Evolutionary conservation across 148 eudicot genomes (phyloP).

Genomic region (Camellia lanceoleosa): DNA sequence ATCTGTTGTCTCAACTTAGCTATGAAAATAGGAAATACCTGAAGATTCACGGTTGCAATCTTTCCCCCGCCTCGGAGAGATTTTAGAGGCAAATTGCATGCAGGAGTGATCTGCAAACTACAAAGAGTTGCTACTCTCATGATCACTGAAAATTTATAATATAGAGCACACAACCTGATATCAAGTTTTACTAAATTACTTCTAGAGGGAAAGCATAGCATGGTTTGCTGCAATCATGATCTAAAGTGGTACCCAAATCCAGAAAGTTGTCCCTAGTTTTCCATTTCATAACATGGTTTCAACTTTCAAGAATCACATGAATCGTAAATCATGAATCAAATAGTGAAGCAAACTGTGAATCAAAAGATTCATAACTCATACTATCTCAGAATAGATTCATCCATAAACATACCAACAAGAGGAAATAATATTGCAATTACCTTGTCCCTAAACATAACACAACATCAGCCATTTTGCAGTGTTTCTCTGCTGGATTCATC

Average conservation of each 20-base stretch:
- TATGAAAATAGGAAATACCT: slow-evolving; percentile 41
- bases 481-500: slow-evolving; percentile 83
- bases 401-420: no score
- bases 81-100: slow-evolving; percentile 90
- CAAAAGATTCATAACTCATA: no score
- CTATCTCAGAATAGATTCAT: no score
- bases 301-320: no score
- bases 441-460: slow-evolving; percentile 96
- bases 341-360: no score
- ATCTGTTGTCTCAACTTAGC: neutral
- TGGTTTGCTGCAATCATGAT: no score
- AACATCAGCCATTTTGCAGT: slow-evolving; percentile 89
- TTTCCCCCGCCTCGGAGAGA: slow-evolving; percentile 84
- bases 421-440: slow-evolving; percentile 23
- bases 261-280: no score
- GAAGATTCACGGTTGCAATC: slow-evolving; percentile 94
- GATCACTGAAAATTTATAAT: neutral
- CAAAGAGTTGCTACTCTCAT: slow-evolving; percentile 18
- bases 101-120: slow-evolving; percentile 99
- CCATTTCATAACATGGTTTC: no score
- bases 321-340: no score
- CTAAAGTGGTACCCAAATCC: neutral
- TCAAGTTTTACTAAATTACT: neutral
- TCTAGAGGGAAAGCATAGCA: neutral
- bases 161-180: neutral